A percentile compares a stretch with the other conserved stretches of the same genome.
phyloP scores from a whole-genome alignment of 495 filamentous ascomycete species.

The Aspergillus avenaceus region DNA sequence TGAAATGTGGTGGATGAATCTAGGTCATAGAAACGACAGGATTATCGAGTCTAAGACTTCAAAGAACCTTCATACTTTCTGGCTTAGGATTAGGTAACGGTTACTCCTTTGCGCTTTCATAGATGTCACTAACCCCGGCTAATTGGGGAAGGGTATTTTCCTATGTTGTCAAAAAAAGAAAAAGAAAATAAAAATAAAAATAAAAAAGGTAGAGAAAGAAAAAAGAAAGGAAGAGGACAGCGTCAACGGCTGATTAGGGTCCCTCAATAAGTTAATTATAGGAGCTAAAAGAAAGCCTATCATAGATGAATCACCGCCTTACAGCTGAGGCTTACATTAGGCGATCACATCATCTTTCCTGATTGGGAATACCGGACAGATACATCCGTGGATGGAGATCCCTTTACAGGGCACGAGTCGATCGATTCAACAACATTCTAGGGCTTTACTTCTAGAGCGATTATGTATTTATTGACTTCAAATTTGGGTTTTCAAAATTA shows the following conservation, averaged over 20 bases:
- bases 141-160: not conserved
- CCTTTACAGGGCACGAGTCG: not conserved
- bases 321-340: not conserved
- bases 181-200: too few relatives aligned
- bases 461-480: too few relatives aligned
- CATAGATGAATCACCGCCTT: not conserved
- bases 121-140: not conserved
- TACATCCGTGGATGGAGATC: too few relatives aligned
- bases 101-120: not conserved
- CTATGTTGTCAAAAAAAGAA: too few relatives aligned
- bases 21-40: not conserved
- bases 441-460: too few relatives aligned
- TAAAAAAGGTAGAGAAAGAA: too few relatives aligned
- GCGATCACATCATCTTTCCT: conserved; percentile 1
- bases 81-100: not conserved
- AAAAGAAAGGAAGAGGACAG: not conserved
- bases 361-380: not conserved
- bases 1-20: not conserved
- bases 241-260: not conserved
- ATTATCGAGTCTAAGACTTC: not conserved
- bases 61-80: not conserved
- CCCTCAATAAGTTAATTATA: too few relatives aligned
- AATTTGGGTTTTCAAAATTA: not conserved
- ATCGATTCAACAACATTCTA: not conserved
- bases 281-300: not conserved